phyloP scores from a whole-genome alignment of 768 basidiomycete genomes.

The Gyrodon lividus region DNA sequence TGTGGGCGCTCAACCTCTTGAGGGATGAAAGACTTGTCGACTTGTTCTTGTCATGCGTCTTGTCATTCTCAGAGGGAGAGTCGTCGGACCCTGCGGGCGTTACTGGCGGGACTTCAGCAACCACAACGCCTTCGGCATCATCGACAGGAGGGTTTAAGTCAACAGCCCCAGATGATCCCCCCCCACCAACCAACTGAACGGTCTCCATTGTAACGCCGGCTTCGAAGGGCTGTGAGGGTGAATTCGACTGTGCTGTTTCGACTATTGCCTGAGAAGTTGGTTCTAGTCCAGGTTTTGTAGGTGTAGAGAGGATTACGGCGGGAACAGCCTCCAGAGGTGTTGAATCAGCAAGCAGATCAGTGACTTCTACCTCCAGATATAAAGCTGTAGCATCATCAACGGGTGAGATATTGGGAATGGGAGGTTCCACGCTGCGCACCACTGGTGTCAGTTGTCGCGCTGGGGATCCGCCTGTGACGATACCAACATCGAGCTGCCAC shows the following conservation, averaged over 20 bases:
- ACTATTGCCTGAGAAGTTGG: not conserved
- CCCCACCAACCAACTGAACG: constrained; percentile 59
- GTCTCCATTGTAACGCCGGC: constrained; percentile 37
- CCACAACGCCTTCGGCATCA: constrained; percentile 32
- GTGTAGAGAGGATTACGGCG: constrained; percentile 35
- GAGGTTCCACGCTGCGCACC: constrained; percentile 7
- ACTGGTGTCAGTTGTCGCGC: constrained; percentile 10
- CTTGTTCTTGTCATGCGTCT: constrained; percentile 53
- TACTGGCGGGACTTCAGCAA: constrained; percentile 38
- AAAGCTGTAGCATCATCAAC: constrained; percentile 16
- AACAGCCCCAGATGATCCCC: constrained; percentile 36
- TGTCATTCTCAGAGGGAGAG: constrained; percentile 28
- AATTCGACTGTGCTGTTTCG: constrained; percentile 11
- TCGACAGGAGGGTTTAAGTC: constrained; percentile 32
- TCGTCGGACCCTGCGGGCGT: constrained; percentile 34
- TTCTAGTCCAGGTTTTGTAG: constrained; percentile 9
- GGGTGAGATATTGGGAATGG: constrained; percentile 16
- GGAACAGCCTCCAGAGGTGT: constrained; percentile 32
- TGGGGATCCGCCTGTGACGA: constrained; percentile 15
- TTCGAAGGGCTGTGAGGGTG: constrained; percentile 6
- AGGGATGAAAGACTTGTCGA: constrained; percentile 51
- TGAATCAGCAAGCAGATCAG: constrained; percentile 51
- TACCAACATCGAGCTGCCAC: constrained; percentile 22
- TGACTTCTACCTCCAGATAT: constrained; percentile 31
- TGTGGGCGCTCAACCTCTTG: constrained; percentile 50